Base-by-base conservation (phyloP, 805 yeast genomes). In the Pichia kluyveri region DNA sequence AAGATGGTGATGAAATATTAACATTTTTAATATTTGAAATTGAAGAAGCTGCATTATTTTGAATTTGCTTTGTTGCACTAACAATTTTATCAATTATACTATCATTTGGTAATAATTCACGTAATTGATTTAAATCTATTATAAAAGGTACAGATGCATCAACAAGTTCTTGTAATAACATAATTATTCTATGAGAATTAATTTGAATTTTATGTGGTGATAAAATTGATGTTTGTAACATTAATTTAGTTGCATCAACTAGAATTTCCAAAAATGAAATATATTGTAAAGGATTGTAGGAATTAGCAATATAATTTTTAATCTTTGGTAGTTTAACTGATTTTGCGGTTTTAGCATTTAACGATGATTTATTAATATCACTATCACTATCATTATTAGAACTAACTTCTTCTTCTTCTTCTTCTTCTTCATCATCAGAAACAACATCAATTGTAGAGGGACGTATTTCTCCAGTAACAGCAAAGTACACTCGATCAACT, bases 131-230 rank as follows among this genome's bases (percentile, higher is more conserved):
- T 46, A 79, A 69, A 54, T 89, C 96, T 0, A 88, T 80, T 42
- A 77, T 69, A 53, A 76, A 77, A 2, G 96, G 95, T 34, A 74
- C 71, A 4, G 91, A 90, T 38, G 79, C 82, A 55, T 87, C 95
- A 14, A 89, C 59, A 79, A 86, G 78, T 59, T 86, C 93, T 57
- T 80, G 83, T 51, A 90, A 66, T 37, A 91, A 65, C 56, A 88
- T 69, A 32, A 84, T 74, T 41, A 89, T 65, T 1, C 85, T 78
- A 58, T 88, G 95, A 54, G 73, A 75, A 58, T 88, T 83, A 41
- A 83, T 76, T 46, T 76, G 82, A 11, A 93, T 66, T 54, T 81
- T 83, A 27, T 75, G 59, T 1, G 77, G 63, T 2, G 79, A 72
- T 31, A 89, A 59, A 2, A 81, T 81, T 3, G 63, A 49, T 3